Evolutionary conservation across 495 filamentous ascomycete genomes (phyloP), one percentile per base, ranked within the genome.

Genomic region (Podospora pseudopauciseta): DNA sequence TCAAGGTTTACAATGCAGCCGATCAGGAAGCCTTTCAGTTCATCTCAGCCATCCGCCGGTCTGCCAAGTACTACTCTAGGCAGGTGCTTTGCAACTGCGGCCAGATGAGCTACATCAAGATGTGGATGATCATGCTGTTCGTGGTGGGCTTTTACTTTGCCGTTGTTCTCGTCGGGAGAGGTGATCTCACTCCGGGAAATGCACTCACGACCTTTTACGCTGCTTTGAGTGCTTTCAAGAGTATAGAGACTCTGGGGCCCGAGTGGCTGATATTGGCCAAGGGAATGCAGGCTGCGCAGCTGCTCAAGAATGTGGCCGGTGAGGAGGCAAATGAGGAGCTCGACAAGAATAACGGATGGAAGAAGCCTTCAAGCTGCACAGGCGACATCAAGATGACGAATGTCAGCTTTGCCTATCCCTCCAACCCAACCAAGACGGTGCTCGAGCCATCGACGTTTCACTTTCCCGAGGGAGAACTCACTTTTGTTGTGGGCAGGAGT

Each of bases 111-210:
- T 85, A 91, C 59, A 83, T 91, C 57, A 88, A 89, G 57, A 83
- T 96, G 70, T 86, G 91, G 79, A 89, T 88, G 44, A 85, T 93
- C 18, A 83, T 83, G 2, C 90, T 98, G 79, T 97, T 98, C 66
- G 90, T 96, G 0, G 87, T 93, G 71, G 94, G 94, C 0, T 97
- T 99, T 71, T 97, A 91, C 87, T 96, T 93, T 75, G 94, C 93
- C 0, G 86, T 88, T 63, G 77, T 84, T 1, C 81, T 96, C 6
- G 87, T 93, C 20, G 78, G 78, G 13, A 74, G 79, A 7, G 78
- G 79, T 6, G 49, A 87, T 54, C 83, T 83, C 16, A 71, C 65
- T 1, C 80, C 92, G 0, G 94, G 90, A 6, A 83, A 89, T 60
- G 87, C 97, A 19, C 75, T 97, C 58, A 94, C 92, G 3, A 91